Conservation (phyloP, 1,284 basidiomycete genomes). For the Cerrena zonata region DNA sequence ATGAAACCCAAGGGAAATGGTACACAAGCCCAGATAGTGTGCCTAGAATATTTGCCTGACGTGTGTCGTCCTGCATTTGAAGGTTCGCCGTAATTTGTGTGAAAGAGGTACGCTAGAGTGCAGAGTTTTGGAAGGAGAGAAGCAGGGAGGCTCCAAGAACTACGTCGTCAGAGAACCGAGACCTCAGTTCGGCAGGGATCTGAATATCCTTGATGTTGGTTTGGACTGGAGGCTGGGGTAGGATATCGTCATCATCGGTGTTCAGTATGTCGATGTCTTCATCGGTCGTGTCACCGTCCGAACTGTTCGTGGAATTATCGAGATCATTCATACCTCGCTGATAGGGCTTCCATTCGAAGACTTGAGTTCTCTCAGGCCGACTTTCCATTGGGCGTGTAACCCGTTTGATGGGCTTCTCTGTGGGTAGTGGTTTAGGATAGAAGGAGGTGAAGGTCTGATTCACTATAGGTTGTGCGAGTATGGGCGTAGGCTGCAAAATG, state of each 20-base stretch:
- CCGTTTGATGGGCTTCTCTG: neutral
- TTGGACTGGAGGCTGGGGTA: neutral
- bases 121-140: slow-evolving; percentile 35
- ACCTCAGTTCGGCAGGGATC: slow-evolving; percentile 21
- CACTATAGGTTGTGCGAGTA: neutral
- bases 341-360: slow-evolving; percentile 40
- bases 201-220: slow-evolving; percentile 8
- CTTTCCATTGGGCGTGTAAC: neutral
- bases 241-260: neutral
- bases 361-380: slow-evolving; percentile 13
- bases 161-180: slow-evolving; percentile 29
- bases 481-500: neutral
- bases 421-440: neutral
- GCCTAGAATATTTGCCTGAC: neutral
- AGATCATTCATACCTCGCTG: slow-evolving; percentile 28
- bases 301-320: slow-evolving; percentile 1
- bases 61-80: no score
- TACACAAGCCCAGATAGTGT: neutral
- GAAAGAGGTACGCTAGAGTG: neutral
- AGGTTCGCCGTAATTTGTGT: neutral
- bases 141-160: slow-evolving; percentile 37
- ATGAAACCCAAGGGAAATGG: neutral
- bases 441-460: neutral
- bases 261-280: slow-evolving; percentile 18
- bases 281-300: slow-evolving; percentile 12